Evolutionary conservation across 768 basidiomycete species (phyloP), one percentile per base, ranked within the genome.

Genomic region (Psilocybe azurescens): DNA sequence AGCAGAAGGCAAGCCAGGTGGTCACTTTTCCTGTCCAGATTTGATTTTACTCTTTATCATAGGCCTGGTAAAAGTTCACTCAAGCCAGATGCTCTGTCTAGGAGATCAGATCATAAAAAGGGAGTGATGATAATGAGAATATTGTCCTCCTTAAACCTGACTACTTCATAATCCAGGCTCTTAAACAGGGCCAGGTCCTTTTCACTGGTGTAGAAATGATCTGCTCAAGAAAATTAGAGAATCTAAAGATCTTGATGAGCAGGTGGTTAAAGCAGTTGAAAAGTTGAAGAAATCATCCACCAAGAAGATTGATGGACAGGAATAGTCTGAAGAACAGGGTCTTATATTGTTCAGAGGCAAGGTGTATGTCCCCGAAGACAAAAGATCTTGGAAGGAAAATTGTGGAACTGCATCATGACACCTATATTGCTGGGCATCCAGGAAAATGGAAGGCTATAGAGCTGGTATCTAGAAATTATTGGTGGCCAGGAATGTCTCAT

Each of bases 351-450:
- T 58, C 53, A 3, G 38, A 67, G 14, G 77, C 74, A 14, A 78
- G 20, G 20, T 73, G 60, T 16, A 78, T 64, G 65, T 66, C 1
- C 51, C 52, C 11, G 36, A 47, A n/a, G 53, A 20, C 20, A 20
- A 20, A 20, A 20, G 20, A 20, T 20, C 20, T 20, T 20, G 20
- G 20, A 20, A 20, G 20, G 20, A 20, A 20, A 20, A 20, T 20
- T 20, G 20, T 20, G 20, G 20, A 20, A 20, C 20, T 20, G 20
- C 32, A 56, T 46, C 72, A 73, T 50, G 66, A 73, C 44, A 62
- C 69, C 0, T n/a, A 5, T 2, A 48, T 65, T 9, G 38, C 70
- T 10, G 78, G 79, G 16, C 79, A 81, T 50, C 73, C 68, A 11
- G 78, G 79, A 9, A 60, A 63, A n/a, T n/a, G n/a, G n/a, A n/a